A percentile compares a stretch with the other conserved stretches of the same genome.
phyloP scores from a whole-genome alignment of 2,329 filamentous ascomycete genomes.

The Sporothrix mexicana region DNA sequence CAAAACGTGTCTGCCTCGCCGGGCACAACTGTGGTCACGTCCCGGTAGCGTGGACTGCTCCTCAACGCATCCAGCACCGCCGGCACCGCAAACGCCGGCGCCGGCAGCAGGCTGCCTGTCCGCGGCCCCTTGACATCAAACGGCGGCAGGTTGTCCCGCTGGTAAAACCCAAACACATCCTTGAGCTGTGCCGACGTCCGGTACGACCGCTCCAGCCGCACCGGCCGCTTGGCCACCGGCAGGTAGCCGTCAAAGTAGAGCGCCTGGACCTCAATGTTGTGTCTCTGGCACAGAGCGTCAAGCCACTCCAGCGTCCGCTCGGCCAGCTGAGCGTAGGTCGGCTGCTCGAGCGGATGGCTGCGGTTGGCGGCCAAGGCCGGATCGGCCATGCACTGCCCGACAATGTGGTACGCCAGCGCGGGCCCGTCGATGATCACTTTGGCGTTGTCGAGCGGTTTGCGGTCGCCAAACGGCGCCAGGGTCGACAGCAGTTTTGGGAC shows the following conservation, averaged over 20 bases:
- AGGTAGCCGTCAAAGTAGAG: constrained; percentile 87
- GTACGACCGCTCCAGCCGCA: constrained; percentile 66
- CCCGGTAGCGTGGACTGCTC: constrained; percentile 50
- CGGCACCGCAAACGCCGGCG: constrained; percentile 74
- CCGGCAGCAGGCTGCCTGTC: constrained; percentile 44
- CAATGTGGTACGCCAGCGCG: constrained; percentile 41
- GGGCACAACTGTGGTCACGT: constrained; percentile 65
- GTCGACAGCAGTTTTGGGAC: constrained; percentile 39
- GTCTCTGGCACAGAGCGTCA: constrained; percentile 34
- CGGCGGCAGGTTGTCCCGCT: constrained; percentile 32
- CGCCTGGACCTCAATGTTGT: constrained; percentile 35
- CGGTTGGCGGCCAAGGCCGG: constrained; percentile 23
- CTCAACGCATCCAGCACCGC: constrained; percentile 74
- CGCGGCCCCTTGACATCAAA: constrained; percentile 31
- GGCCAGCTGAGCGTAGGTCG: constrained; percentile 38
- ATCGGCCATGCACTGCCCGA: constrained; percentile 35
- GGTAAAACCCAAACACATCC: constrained; percentile 50
- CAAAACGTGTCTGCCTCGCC: constrained; percentile 88
- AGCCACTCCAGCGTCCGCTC: constrained; percentile 38
- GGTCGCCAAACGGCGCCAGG: constrained; percentile 39
- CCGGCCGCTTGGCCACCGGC: constrained; percentile 67
- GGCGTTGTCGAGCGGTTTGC: constrained; percentile 34
- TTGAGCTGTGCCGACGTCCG: constrained; percentile 63
- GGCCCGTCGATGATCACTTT: constrained; percentile 42
- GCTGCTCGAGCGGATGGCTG: constrained; percentile 38